Conservation (phyloP, 441 rosid species). For the Brassica balearica region DNA sequence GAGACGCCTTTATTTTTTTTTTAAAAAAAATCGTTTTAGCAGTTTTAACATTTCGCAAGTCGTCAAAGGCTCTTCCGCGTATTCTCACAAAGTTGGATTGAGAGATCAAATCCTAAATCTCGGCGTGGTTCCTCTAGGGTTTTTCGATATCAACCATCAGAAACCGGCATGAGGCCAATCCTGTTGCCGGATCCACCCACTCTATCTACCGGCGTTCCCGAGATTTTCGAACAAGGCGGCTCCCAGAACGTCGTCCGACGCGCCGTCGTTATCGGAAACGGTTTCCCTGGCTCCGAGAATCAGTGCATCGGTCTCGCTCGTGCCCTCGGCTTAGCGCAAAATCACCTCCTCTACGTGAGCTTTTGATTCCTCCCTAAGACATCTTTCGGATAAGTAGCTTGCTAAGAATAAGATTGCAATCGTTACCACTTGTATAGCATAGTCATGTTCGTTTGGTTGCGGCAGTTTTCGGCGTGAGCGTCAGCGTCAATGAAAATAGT, state of each 20-base stretch:
- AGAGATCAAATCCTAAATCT: constrained; percentile 12
- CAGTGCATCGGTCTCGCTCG: constrained; percentile 87
- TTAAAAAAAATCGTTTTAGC: not conserved
- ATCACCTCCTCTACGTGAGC: constrained; percentile 73
- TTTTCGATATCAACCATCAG: constrained; percentile 27
- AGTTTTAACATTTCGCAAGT: constrained; percentile 28
- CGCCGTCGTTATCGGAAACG: constrained; percentile 90
- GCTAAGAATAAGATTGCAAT: no score
- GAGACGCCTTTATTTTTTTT: not conserved
- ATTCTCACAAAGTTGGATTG: not conserved
- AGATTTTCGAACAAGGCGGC: constrained; percentile 81
- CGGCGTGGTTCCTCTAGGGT: constrained; percentile 35
- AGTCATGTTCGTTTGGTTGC: no score
- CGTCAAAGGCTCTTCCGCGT: constrained; percentile 20
- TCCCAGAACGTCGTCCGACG: constrained; percentile 73
- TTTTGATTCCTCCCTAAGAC: constrained; percentile 8
- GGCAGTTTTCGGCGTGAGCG: no score
- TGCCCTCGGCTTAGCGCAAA: constrained; percentile 78
- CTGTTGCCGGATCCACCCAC: constrained; percentile 85
- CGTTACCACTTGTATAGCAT: no score
- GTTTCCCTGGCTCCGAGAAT: constrained; percentile 78
- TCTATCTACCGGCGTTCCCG: constrained; percentile 72
- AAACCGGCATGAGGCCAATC: constrained; percentile 73
- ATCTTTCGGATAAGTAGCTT: no score
- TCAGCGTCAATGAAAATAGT: no score